Evolutionary conservation across 805 yeast genomes (phyloP).

Genomic region (Maudiozyma serrabonitensis): DNA sequence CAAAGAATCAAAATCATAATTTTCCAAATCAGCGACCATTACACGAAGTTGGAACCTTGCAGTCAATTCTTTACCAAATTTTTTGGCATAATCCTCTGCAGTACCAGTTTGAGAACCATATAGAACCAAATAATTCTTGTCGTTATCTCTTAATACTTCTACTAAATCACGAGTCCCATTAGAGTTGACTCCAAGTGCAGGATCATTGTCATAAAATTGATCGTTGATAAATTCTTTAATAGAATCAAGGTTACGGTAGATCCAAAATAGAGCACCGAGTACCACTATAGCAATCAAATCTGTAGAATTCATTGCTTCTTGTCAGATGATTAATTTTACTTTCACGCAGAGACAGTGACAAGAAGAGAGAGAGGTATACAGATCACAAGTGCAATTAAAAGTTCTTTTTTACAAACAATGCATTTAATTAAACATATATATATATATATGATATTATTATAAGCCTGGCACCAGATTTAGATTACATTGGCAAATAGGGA

Average conservation of each 20-base stretch:
- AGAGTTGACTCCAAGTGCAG: constrained; percentile 27
- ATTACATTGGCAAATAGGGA: too few relatives aligned
- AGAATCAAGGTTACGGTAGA: constrained; percentile 5
- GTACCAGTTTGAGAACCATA: constrained; percentile 98
- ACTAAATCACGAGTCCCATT: constrained; percentile 47
- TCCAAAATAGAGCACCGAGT: neutral
- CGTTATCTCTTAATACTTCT: constrained; percentile 46
- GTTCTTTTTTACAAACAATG: too few relatives aligned
- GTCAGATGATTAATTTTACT: neutral
- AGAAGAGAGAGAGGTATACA: too few relatives aligned
- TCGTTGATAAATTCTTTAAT: constrained; percentile 9
- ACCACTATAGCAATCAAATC: constrained; percentile 59
- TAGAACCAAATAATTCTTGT: constrained; percentile 69
- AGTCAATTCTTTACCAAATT: constrained; percentile 80
- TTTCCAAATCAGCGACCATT: constrained; percentile 81
- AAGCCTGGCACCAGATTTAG: too few relatives aligned
- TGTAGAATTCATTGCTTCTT: constrained; percentile 44
- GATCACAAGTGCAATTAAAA: too few relatives aligned
- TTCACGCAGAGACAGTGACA: neutral
- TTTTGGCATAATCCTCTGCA: constrained; percentile 91
- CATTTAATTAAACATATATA: too few relatives aligned
- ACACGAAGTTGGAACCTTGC: constrained; percentile 72
- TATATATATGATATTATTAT: too few relatives aligned
- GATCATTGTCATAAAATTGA: constrained; percentile 29
- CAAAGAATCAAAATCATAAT: constrained; percentile 73